Percentiles rank a stretch among this genome's conserved stretches.
phyloP scores from a whole-genome alignment of 2,329 filamentous ascomycete genomes.

The Alternaria angustiovoidea region DNA sequence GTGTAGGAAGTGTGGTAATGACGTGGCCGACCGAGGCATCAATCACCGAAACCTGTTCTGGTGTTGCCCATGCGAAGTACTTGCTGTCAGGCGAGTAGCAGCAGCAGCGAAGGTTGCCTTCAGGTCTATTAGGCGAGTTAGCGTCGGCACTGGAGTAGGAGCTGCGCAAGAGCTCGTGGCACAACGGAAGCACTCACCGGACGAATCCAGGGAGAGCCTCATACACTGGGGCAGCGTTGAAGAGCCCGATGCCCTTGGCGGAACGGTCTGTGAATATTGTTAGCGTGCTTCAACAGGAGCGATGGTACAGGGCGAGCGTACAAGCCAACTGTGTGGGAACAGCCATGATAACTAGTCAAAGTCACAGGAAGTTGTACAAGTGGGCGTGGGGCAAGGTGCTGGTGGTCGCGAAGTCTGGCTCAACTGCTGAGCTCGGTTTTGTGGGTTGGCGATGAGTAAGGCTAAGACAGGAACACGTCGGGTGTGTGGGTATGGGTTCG shows the following conservation, averaged over 20 bases:
- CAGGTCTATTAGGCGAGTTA: conserved; percentile 66
- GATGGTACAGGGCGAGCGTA: conserved; percentile 50
- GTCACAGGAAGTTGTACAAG: conserved; percentile 67
- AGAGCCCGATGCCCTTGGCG: conserved; percentile 92
- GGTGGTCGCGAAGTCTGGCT: conserved; percentile 45
- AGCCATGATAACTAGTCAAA: conserved; percentile 96
- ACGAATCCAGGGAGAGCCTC: conserved; percentile 81
- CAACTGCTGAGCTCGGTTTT: conserved; percentile 28
- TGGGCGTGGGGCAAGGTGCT: conserved; percentile 38
- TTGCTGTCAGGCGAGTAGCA: conserved; percentile 94
- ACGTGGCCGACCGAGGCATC: conserved; percentile 79
- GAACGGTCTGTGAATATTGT: conserved; percentile 72
- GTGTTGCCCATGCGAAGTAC: conserved; percentile 94
- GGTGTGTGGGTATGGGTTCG: conserved; percentile 22
- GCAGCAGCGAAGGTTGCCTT: conserved; percentile 94
- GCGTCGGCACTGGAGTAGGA: background rate
- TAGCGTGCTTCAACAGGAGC: conserved; percentile 13
- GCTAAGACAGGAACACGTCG: conserved; percentile 44
- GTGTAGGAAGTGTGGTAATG: conserved; percentile 76
- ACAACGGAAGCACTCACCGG: conserved; percentile 52
- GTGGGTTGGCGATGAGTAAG: conserved; percentile 38
- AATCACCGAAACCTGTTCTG: conserved; percentile 81
- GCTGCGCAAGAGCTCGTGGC: background rate
- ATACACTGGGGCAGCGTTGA: conserved; percentile 91
- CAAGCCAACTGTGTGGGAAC: conserved; percentile 92